phyloP scores from a whole-genome alignment of 2,329 filamentous ascomycete genomes.

The Trichoderma endophyticum region DNA sequence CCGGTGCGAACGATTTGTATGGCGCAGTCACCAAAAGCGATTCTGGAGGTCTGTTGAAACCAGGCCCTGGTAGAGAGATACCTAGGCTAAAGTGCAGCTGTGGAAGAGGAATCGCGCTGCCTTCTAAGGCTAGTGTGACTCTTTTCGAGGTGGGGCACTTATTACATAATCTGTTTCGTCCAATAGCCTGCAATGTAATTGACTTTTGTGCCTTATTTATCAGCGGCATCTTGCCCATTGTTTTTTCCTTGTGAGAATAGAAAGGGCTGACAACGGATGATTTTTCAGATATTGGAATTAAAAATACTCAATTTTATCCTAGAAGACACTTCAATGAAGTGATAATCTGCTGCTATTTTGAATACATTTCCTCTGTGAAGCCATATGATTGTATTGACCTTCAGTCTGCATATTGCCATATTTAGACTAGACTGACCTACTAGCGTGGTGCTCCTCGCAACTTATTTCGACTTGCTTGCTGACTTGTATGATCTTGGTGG shows the following conservation, averaged over 20 bases:
- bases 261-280: neutral
- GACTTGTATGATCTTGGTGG: conserved; percentile 12
- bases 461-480: conserved; percentile 3
- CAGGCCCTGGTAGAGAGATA: neutral
- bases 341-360: neutral
- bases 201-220: neutral
- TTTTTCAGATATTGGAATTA: neutral
- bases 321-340: neutral
- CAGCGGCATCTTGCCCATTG: neutral
- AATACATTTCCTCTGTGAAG: neutral
- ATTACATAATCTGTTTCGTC: neutral
- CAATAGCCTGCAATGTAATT: neutral
- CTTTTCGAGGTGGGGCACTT: neutral
- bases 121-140: neutral
- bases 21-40: neutral
- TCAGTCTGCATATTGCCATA: neutral
- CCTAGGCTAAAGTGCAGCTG: neutral
- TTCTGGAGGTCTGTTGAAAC: neutral
- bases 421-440: neutral
- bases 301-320: neutral
- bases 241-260: neutral
- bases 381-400: neutral
- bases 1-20: neutral
- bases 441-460: neutral
- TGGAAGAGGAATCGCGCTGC: neutral